These are phyloP conservation scores for Leishmania guyanensis DNA, from an alignment of 208 protist genomes.

Conservation along the genomic window DNA sequence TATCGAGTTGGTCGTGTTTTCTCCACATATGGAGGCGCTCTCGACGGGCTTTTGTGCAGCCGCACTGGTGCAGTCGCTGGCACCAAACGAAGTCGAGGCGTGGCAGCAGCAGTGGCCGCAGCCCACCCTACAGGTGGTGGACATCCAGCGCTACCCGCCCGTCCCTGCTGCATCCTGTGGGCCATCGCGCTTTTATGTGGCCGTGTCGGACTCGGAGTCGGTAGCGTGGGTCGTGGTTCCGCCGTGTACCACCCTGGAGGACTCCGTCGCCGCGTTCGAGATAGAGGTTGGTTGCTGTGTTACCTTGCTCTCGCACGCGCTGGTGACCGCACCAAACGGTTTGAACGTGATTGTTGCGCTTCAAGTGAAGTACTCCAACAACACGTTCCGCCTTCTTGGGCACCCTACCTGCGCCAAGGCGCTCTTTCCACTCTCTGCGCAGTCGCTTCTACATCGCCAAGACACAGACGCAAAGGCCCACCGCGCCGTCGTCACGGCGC, in stretches of 20 bases:
- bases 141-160: constrained; percentile 75
- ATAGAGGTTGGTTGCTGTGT: constrained; percentile 79
- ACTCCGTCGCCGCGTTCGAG: constrained; percentile 53
- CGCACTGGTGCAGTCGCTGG: constrained; percentile 33
- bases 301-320: constrained; percentile 48
- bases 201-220: constrained; percentile 57
- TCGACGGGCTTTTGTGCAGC: constrained; percentile 59
- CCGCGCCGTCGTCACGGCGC: neutral
- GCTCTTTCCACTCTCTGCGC: constrained; percentile 53
- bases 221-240: constrained; percentile 72
- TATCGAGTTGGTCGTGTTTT: neutral
- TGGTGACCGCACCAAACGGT: constrained; percentile 64
- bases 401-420: constrained; percentile 28
- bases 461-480: neutral
- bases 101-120: constrained; percentile 40
- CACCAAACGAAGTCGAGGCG: constrained; percentile 13
- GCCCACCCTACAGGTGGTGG: constrained; percentile 73
- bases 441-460: constrained; percentile 37
- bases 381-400: constrained; percentile 59
- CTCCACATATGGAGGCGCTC: constrained; percentile 43
- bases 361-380: constrained; percentile 39
- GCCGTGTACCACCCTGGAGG: constrained; percentile 50
- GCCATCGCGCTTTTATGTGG: constrained; percentile 75
- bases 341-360: constrained; percentile 71
- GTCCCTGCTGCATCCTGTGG: neutral